Percentiles rank a stretch among this genome's conserved stretches.
phyloP scores from a whole-genome alignment of 2,329 filamentous ascomycete species.

The Aulographum hederae region DNA sequence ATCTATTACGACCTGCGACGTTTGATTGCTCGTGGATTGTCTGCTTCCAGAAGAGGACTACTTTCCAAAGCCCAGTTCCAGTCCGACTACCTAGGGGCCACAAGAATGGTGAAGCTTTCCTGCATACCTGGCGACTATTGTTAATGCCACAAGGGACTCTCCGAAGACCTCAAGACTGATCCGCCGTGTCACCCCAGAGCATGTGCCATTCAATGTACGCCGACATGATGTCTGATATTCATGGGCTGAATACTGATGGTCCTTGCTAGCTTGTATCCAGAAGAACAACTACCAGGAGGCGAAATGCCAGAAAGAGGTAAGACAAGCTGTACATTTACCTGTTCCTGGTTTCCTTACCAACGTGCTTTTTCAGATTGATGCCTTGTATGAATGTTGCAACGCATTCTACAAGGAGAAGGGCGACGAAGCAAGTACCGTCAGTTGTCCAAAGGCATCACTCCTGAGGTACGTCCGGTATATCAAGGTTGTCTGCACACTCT shows the following conservation, averaged over 20 bases:
- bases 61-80: no score
- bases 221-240: slow-evolving; percentile 1
- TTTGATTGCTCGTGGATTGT: no score
- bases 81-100: no score
- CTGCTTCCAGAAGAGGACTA: no score
- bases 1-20: no score
- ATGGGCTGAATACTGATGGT: background rate
- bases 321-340: background rate
- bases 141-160: background rate
- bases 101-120: no score
- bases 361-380: slow-evolving; percentile 48
- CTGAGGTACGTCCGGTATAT: slow-evolving; percentile 30
- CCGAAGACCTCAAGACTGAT: slow-evolving; percentile 31
- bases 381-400: slow-evolving; percentile 85
- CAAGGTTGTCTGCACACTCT: background rate
- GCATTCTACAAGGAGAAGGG: slow-evolving; percentile 69
- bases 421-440: slow-evolving; percentile 55
- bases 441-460: slow-evolving; percentile 69
- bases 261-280: slow-evolving; percentile 52
- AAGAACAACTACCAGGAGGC: slow-evolving; percentile 75
- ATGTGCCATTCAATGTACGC: slow-evolving; percentile 74
- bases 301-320: slow-evolving; percentile 48
- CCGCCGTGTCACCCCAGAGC: slow-evolving; percentile 77
- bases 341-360: slow-evolving; percentile 5
- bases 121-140: no score